Conservation (phyloP, 2,329 filamentous ascomycete genomes). For the Fusarium sp. region DNA sequence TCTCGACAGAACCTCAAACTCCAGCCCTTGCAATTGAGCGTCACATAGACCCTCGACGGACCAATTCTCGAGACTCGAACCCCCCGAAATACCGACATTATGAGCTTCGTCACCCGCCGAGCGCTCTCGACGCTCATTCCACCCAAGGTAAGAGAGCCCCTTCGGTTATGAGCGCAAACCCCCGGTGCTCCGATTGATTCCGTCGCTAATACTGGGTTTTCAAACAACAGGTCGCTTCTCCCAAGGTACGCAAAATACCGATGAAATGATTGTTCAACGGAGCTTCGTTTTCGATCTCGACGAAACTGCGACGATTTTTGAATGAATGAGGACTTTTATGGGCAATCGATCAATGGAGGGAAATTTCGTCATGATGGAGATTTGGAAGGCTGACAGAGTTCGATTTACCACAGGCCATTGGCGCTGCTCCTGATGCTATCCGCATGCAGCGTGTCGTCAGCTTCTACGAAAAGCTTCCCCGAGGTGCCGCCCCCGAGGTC, state of each 20-base stretch:
- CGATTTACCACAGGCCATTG: conserved; percentile 77
- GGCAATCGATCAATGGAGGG: conserved; percentile 18
- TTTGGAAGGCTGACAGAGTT: conserved; percentile 52
- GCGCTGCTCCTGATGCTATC: conserved; percentile 92
- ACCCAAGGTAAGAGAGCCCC: conserved; percentile 81
- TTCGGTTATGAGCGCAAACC: conserved; percentile 44
- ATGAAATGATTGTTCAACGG: conserved; percentile 10
- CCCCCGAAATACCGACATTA: conserved; percentile 65
- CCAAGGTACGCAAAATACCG: conserved; percentile 70
- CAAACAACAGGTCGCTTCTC: conserved; percentile 77
- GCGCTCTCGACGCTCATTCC: conserved; percentile 98
- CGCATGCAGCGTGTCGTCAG: conserved; percentile 98
- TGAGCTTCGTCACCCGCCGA: conserved; percentile 93
- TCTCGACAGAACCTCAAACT: conserved; percentile 45
- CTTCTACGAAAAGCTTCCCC: conserved; percentile 99
- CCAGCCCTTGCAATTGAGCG: conserved; percentile 53
- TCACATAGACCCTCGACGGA: conserved; percentile 49
- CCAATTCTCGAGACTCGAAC: conserved; percentile 44
- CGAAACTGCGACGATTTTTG: conserved; percentile 21
- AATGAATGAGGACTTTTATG: conserved; percentile 25
- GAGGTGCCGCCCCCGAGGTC: conserved; percentile 85
- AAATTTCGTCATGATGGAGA: conserved; percentile 27
- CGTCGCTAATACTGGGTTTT: conserved; percentile 54
- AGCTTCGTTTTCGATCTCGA: conserved; percentile 28
- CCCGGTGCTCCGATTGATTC: conserved; percentile 47